Base-by-base conservation (phyloP, 169 alveolate genomes). In the Plasmodium billcollinsi region DNA sequence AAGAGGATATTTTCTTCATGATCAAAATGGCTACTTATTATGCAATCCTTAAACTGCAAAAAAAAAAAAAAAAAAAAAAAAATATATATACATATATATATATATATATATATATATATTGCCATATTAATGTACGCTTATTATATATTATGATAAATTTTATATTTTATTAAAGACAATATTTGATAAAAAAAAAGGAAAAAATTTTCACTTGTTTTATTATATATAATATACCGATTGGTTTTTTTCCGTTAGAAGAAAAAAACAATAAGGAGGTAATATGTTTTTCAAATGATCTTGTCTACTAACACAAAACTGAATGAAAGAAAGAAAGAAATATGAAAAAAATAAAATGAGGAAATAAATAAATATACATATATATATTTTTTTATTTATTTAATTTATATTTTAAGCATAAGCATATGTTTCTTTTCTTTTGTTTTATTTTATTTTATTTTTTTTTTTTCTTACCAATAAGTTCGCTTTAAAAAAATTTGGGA, bases 281-380 rank as follows among this genome's bases (percentile, higher is more conserved):
- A 80, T 80, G 43, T 80, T 69, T 18, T 80, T 80, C 56, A 80
- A 9, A 26, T 80, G 90, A 9, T 80, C 90, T 15, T 67, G 78
- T 33, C 90, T 67, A 7, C 73, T 15, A 45, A 80, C 90, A 29
- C 90, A 80, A 59, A 80, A 80, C 90, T 80, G 78, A 29, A 52
- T 33, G 58, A 45, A 73, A 1, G 58, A 59, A 52, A 54, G 58
- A 45, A 73, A 1, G 58, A 59, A 26, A 9, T n/a, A 20, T 6
- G 1, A 26, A 52, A 52, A 52, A 5, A 52, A 52, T 14, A 52
- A 52, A 52, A 52, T 14, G 18, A 52, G 18, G 18, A 52, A 52
- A 52, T 15, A 54, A 54, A 12, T 54, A 54, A 21, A 71, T 2
- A 15, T 5, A 15, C 5, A 6, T 6, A 39, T n/a, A 43, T 0